Percentiles rank a stretch among this genome's conserved stretches.
These are phyloP conservation scores for Leucosporidium creatinivorum DNA, from an alignment of 768 basidiomycete genomes.

Conservation along the genomic window DNA sequence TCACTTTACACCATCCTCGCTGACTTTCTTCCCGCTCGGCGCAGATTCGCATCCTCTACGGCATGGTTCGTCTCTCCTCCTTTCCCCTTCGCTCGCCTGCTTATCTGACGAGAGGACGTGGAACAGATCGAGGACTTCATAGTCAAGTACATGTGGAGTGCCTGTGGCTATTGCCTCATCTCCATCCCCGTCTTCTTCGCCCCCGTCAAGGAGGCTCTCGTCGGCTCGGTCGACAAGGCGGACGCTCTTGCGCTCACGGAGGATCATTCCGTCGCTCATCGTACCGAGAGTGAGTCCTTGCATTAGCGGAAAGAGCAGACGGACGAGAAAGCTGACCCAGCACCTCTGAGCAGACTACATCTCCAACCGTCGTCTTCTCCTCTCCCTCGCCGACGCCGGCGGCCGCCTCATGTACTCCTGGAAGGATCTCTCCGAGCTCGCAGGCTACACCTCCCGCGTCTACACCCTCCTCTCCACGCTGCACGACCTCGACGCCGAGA, in stretches of 20 bases:
- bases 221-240: too few species aligned
- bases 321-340: not conserved
- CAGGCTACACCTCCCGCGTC: slow-evolving; percentile 81
- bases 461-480: slow-evolving; percentile 81
- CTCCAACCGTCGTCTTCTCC: slow-evolving; percentile 78
- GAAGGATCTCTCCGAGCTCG: slow-evolving; percentile 90
- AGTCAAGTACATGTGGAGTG: slow-evolving; percentile 94
- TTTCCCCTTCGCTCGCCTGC: not conserved
- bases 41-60: slow-evolving; percentile 80
- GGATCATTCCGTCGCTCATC: too few species aligned
- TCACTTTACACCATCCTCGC: not conserved
- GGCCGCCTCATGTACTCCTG: slow-evolving; percentile 94
- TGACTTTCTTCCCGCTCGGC: not conserved
- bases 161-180: slow-evolving; percentile 82
- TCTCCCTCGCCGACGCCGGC: slow-evolving; percentile 94
- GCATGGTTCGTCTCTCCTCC: slow-evolving; percentile 47
- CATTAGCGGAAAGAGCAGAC: too few species aligned
- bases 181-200: slow-evolving; percentile 73
- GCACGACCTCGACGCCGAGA: slow-evolving; percentile 55
- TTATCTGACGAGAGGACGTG: not conserved
- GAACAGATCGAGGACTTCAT: slow-evolving; percentile 76
- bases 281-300: too few species aligned
- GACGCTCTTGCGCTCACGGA: too few species aligned
- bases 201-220: not conserved
- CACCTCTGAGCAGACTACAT: slow-evolving; percentile 67